Evolutionary conservation across 2,329 filamentous ascomycete genomes (phyloP), one percentile per base, ranked within the genome.

Genomic region (Trichoderma endophyticum): DNA sequence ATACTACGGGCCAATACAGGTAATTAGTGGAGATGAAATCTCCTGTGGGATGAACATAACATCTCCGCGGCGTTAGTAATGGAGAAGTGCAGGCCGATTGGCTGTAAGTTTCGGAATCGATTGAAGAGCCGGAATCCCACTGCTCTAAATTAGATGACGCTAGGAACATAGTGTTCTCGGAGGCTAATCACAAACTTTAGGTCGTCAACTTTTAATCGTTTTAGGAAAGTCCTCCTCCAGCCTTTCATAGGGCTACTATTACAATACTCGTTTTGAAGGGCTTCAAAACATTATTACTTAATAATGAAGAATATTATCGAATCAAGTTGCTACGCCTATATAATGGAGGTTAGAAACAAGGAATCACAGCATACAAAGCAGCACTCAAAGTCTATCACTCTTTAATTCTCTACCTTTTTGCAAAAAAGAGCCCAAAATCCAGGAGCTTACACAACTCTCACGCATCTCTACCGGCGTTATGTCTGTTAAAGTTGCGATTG

Each of bases 21-120:
- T 51, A 51, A 51, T 21, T 51, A 51, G 43, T 51, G 43, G 43
- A 51, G 43, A n/a, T 51, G 39, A 21, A 51, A 12, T 4, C 6
- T 51, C 43, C n/a, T n/a, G 43, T 51, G 43, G 43, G 62, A 65
- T 26, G 26, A 64, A 51, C 21, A 18, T n/a, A 4, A 15, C 39
- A 65, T 65, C 62, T 65, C 62, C 62, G 43, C 62, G 43, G 62
- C 43, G 6, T 65, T 54, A 56, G 14, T 65, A 65, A 65, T 56
- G 7, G 18, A 51, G 28, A 64, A 15, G 3, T 15, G 6, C n/a
- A 30, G 24, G 18, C 11, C 8, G n/a, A n/a, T 21, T 24, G 7
- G 18, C 24, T 32, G 18, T 30, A 64, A 11, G 21, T 9, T 54
- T 65, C 30, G 62, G 28, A 65, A 34, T 54, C 30, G 28, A 24